Evolutionary conservation across 106 monocot genomes (phyloP).

Genomic region (Phalaenopsis equestris): DNA sequence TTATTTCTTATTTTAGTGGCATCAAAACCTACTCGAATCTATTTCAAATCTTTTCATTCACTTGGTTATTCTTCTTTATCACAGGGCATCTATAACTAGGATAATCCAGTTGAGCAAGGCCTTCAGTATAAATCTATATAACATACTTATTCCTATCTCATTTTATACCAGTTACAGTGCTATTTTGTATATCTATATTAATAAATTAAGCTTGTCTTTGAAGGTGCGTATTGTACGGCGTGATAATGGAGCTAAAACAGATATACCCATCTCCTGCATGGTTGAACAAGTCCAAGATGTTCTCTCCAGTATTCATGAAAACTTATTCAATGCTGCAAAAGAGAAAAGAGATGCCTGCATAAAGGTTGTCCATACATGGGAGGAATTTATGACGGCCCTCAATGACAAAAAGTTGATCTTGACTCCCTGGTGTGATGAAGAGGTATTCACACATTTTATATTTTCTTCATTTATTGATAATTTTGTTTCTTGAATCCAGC

Average conservation of each 20-base stretch:
- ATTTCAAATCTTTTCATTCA: neutral
- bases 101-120: neutral
- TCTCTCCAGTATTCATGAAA: constrained; percentile 53
- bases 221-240: constrained; percentile 83
- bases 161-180: neutral
- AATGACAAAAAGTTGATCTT: constrained; percentile 82
- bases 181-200: neutral
- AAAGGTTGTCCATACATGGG: constrained; percentile 68
- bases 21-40: neutral
- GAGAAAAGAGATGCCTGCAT: constrained; percentile 81
- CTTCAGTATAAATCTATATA: neutral
- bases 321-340: constrained; percentile 70
- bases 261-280: constrained; percentile 46
- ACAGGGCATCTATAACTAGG: neutral
- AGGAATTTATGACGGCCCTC: constrained; percentile 72
- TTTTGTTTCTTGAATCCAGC: neutral
- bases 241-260: constrained; percentile 75
- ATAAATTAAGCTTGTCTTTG: neutral
- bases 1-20: neutral
- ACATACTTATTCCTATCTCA: no score
- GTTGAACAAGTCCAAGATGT: constrained; percentile 56
- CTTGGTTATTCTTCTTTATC: neutral
- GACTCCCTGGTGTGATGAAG: constrained; percentile 97
- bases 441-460: constrained; percentile 32
- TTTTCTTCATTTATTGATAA: neutral